These are phyloP conservation scores for Vaccinium corymbosum DNA, from an alignment of 148 eudicot genomes.

Conservation along the genomic window DNA sequence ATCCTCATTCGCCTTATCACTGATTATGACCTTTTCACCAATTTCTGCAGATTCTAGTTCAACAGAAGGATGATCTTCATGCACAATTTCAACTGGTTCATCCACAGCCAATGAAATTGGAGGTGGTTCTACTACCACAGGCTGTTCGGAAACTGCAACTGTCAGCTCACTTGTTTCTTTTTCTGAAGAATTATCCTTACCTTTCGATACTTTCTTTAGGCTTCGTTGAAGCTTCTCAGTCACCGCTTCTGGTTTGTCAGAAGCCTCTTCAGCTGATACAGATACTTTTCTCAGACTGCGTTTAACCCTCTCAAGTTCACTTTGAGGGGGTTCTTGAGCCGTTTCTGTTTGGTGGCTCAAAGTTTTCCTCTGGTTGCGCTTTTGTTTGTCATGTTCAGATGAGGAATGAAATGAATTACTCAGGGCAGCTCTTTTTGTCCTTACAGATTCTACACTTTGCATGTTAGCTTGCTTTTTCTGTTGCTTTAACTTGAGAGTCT, in stretches of 20 bases:
- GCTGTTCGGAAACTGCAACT: slow-evolving; percentile 22
- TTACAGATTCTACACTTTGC: slow-evolving; percentile 28
- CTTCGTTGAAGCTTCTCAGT: slow-evolving; percentile 33
- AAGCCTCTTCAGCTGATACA: slow-evolving; percentile 25
- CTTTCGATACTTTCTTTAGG: slow-evolving; percentile 20
- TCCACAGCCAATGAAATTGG: slow-evolving; percentile 22
- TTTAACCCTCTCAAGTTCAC: slow-evolving; percentile 66
- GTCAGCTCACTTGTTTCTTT: slow-evolving; percentile 21
- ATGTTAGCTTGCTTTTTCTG: slow-evolving; percentile 30
- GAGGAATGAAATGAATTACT: slow-evolving; percentile 28
- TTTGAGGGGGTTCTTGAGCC: slow-evolving; percentile 44
- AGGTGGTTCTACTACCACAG: slow-evolving; percentile 30
- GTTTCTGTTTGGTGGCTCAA: slow-evolving; percentile 35
- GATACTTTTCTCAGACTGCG: slow-evolving; percentile 53
- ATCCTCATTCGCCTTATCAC: slow-evolving; percentile 29
- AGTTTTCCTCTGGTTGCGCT: slow-evolving; percentile 40
- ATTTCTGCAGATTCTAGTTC: slow-evolving; percentile 29
- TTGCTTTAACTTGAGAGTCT: slow-evolving; percentile 22
- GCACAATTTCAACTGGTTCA: slow-evolving; percentile 31
- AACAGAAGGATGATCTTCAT: slow-evolving; percentile 26
- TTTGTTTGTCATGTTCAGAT: slow-evolving; percentile 42
- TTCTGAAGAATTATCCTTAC: slow-evolving; percentile 21
- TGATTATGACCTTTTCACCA: slow-evolving; percentile 23
- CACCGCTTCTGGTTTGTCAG: slow-evolving; percentile 36
- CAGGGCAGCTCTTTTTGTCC: slow-evolving; percentile 34